Percentiles rank a stretch among this genome's conserved stretches.
These are phyloP conservation scores for Saccharomycopsis crataegensis DNA, from an alignment of 1,139 yeast species.

Conservation along the genomic window DNA sequence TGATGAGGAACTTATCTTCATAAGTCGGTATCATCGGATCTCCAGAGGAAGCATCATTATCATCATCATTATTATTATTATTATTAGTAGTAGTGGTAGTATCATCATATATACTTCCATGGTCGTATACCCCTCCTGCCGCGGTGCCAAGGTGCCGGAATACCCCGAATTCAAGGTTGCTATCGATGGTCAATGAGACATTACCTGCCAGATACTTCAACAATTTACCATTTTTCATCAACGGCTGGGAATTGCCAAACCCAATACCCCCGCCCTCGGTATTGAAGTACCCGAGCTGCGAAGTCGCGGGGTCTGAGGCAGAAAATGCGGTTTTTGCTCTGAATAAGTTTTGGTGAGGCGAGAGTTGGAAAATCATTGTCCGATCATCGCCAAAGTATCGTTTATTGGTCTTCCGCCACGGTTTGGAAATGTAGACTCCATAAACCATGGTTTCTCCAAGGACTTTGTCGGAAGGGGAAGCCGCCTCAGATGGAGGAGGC, in stretches of 20 bases:
- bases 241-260: slow-evolving; percentile 58
- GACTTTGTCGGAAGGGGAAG: background rate
- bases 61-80: slow-evolving; percentile 14
- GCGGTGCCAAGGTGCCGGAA: slow-evolving; percentile 63
- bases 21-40: slow-evolving; percentile 25
- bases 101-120: slow-evolving; percentile 27
- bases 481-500: background rate
- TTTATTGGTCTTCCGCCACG: slow-evolving; percentile 75
- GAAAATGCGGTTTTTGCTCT: slow-evolving; percentile 29
- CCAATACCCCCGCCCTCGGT: slow-evolving; percentile 75
- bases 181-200: slow-evolving; percentile 72
- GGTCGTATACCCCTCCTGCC: slow-evolving; percentile 33
- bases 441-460: slow-evolving; percentile 40
- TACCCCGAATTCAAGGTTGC: slow-evolving; percentile 70
- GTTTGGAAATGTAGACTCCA: slow-evolving; percentile 56
- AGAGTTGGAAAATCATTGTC: slow-evolving; percentile 51
- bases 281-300: slow-evolving; percentile 48
- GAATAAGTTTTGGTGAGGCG: slow-evolving; percentile 58
- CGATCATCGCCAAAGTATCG: slow-evolving; percentile 59
- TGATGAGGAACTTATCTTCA: slow-evolving; percentile 66
- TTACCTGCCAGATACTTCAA: slow-evolving; percentile 49
- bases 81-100: too few species aligned
- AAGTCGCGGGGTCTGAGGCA: slow-evolving; percentile 24
- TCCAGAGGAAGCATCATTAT: background rate
- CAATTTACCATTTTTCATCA: slow-evolving; percentile 36